These are phyloP conservation scores for Candida alai DNA, from an alignment of 805 yeast genomes.

Conservation along the genomic window DNA sequence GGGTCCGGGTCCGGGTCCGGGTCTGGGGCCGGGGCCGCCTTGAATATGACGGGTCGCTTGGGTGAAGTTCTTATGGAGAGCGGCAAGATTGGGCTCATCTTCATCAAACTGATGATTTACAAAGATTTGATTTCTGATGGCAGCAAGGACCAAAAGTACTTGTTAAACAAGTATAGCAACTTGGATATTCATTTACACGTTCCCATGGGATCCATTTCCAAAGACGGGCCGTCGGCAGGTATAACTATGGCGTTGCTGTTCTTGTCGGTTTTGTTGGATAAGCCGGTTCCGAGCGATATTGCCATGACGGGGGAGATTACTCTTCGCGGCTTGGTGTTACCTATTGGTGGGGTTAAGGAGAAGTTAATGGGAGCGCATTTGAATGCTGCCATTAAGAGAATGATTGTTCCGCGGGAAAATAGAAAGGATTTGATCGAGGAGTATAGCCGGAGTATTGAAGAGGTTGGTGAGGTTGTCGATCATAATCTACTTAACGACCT, in stretches of 20 bases:
- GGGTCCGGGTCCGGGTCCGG: conserved; percentile 9
- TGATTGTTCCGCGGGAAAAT: conserved; percentile 69
- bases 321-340: conserved; percentile 69
- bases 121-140: conserved; percentile 29
- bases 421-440: conserved; percentile 65
- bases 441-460: conserved; percentile 36
- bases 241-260: conserved; percentile 48
- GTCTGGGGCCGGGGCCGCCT: conserved; percentile 20
- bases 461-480: conserved; percentile 18
- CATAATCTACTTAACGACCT: conserved; percentile 28
- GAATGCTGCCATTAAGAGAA: conserved; percentile 44
- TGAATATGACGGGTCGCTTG: conserved; percentile 74
- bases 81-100: conserved; percentile 71
- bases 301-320: conserved; percentile 92
- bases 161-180: conserved; percentile 45
- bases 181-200: conserved; percentile 55
- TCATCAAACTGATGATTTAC: conserved; percentile 57
- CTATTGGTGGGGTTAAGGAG: conserved; percentile 80
- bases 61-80: conserved; percentile 81
- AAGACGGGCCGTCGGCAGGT: conserved; percentile 48
- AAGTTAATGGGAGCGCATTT: conserved; percentile 77
- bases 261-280: conserved; percentile 39
- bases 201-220: conserved; percentile 45
- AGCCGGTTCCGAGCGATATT: conserved; percentile 43
- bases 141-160: conserved; percentile 23